Evolutionary conservation across 306 rosid species (phyloP), one percentile per base, ranked within the genome.

Genomic region (Vigna angularis): DNA sequence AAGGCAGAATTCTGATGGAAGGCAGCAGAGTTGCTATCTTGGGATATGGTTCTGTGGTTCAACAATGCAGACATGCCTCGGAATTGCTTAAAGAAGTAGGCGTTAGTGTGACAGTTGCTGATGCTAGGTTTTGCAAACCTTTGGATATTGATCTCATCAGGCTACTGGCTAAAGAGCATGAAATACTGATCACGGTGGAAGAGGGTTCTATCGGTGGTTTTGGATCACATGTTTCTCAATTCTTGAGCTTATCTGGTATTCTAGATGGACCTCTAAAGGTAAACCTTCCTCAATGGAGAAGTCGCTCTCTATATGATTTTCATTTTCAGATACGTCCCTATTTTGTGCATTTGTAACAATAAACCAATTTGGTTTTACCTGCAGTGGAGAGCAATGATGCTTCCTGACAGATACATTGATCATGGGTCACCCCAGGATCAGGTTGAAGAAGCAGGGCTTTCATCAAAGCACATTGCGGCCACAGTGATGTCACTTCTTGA

Each of bases 61-160:
- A 90, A 81, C 93, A 84, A 66, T 92, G 98, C 78, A 36, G 65
- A 17, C 75, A 86, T 82, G 98, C 98, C 12, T 89, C 97, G 56
- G 83, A 63, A 61, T 49, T 82, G 84, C 92, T 94, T 62, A 85
- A 86, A 79, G 73, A 73, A 57, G 70, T 76, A 65, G 89, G 83
- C 22, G 50, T 94, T 74, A 65, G 12, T 28, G 88, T 89, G 74
- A 94, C 98, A 34, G 88, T 92, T 30, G 98, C 97, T 9, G 98
- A 92, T 89, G 98, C 98, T 9, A 87, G 97, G 78, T 94, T 94
- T 81, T 94, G 98, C 86, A 94, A 94, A 58, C 98, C 97, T 52
- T 82, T 92, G 84, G 98, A 94, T 74, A 83, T 92, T 58, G 79
- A 72, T 63, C 92, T 94, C 65, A 83, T 92, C 65, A 84, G 67